Conservation (phyloP, 2,329 filamentous ascomycete species). For the Byssothecium circinans region DNA sequence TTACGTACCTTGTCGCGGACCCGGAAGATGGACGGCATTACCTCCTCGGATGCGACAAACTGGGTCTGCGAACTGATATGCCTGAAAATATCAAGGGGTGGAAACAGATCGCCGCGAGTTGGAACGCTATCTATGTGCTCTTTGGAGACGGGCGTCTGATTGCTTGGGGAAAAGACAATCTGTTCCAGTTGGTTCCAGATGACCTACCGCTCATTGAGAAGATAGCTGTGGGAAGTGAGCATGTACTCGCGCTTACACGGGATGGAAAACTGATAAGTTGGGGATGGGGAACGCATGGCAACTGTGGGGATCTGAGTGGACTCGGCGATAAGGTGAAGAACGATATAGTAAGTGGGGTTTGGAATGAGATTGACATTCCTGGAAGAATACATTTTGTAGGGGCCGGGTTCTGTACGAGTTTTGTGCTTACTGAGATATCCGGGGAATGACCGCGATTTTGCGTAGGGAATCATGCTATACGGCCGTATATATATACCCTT, state of each 20-base stretch:
- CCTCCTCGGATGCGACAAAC: slow-evolving; percentile 77
- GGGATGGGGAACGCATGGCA: slow-evolving; percentile 98
- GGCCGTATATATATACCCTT: too few species aligned
- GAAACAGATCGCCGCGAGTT: slow-evolving; percentile 74
- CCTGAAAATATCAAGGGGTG: slow-evolving; percentile 60
- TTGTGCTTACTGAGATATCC: slow-evolving; percentile 18
- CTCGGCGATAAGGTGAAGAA: slow-evolving; percentile 20
- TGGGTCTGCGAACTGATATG: slow-evolving; percentile 61
- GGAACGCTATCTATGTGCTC: slow-evolving; percentile 79
- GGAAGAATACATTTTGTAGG: slow-evolving; percentile 25
- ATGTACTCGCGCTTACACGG: slow-evolving; percentile 72
- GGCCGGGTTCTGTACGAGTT: slow-evolving; percentile 34
- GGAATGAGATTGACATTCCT: slow-evolving; percentile 31
- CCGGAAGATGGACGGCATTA: slow-evolving; percentile 60
- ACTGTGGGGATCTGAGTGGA: slow-evolving; percentile 65
- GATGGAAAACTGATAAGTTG: slow-evolving; percentile 73
- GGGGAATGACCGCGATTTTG: neutral
- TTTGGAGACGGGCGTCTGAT: slow-evolving; percentile 60
- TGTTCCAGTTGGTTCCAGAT: slow-evolving; percentile 73
- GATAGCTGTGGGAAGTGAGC: slow-evolving; percentile 87
- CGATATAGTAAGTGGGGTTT: slow-evolving; percentile 33
- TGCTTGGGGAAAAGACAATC: slow-evolving; percentile 83
- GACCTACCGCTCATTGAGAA: slow-evolving; percentile 60
- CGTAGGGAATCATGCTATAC: too few species aligned
- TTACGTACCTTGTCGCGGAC: slow-evolving; percentile 70